Evolutionary conservation across 345 rosid species (phyloP), one percentile per base, ranked within the genome.

Genomic region (Passiflora organensis): DNA sequence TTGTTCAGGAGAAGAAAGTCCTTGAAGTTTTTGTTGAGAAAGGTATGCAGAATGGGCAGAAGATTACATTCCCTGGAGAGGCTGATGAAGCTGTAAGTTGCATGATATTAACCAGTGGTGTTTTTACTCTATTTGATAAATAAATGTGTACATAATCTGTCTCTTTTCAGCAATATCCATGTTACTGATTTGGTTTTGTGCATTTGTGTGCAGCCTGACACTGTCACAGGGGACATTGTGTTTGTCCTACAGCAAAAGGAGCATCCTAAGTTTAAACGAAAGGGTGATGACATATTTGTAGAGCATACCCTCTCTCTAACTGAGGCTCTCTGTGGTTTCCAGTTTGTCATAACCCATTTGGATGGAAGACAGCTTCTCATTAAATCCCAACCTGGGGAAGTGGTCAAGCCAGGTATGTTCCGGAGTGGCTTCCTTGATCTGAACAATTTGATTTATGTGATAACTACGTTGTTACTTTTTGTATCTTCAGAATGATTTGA

Each of bases 251-350:
- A 81, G 72, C 69, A 47, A 48, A 81, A 74, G 58, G 78, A 71
- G 58, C 86, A 84, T 56, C 71, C 84, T 47, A 79, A 69, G 64
- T 81, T 81, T 48, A 70, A 77, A 42, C 55, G 65, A 68, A 74
- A 54, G 58, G 49, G 21, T 42, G 62, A 53, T 46, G 70, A 58
- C 43, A 75, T 60, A 16, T 13, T 34, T 22, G 63, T 38, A 43
- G 68, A 58, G 72, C 83, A 71, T 60, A 71, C 72, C 17, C 65
- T 77, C 25, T 69, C 73, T 48, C 65, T 84, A 41, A 81, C 83
- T 6, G 91, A 84, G 72, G 80, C 83, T 24, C 78, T 84, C 16
- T 84, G 91, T 19, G 91, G 91, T 34, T 81, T 79, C 71, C 87
- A 79, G 55, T 84, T 84, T 59, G 66, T 67, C 37, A 59, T 81